Evolutionary conservation across 31 red algal species (phyloP).

Genomic region (Odonthalia washingtoniensis): DNA sequence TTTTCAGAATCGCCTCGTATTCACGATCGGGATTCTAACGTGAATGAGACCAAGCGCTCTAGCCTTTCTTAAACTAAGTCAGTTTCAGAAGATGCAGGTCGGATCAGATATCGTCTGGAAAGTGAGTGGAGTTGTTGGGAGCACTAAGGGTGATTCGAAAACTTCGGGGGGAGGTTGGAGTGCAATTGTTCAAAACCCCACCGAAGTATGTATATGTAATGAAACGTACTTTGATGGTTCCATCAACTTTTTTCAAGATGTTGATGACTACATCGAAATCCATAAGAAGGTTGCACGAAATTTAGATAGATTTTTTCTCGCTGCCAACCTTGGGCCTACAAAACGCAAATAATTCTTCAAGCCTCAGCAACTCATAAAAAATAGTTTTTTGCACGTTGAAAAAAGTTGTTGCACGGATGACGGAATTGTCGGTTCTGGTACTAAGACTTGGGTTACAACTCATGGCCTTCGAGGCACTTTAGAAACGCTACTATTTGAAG

Average conservation of each 20-base stretch:
- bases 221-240: neutral
- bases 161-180: too few relatives aligned
- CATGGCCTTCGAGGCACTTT: constrained; percentile 20
- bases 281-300: neutral
- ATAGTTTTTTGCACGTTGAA: neutral
- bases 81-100: neutral
- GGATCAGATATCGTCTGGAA: neutral
- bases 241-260: neutral
- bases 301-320: neutral
- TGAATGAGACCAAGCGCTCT: neutral
- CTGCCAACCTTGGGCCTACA: neutral
- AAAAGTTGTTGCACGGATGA: neutral
- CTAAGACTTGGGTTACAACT: neutral
- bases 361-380: neutral
- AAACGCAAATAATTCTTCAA: neutral
- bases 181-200: neutral
- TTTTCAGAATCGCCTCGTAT: neutral
- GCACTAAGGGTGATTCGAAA: too few relatives aligned
- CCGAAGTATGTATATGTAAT: neutral
- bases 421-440: neutral
- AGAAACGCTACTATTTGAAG: neutral
- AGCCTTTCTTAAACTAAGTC: neutral
- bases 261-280: neutral
- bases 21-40: neutral
- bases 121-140: too few relatives aligned